Evolutionary conservation across 768 basidiomycete genomes (phyloP), one percentile per base, ranked within the genome.

Genomic region (Trametopsis cervina): DNA sequence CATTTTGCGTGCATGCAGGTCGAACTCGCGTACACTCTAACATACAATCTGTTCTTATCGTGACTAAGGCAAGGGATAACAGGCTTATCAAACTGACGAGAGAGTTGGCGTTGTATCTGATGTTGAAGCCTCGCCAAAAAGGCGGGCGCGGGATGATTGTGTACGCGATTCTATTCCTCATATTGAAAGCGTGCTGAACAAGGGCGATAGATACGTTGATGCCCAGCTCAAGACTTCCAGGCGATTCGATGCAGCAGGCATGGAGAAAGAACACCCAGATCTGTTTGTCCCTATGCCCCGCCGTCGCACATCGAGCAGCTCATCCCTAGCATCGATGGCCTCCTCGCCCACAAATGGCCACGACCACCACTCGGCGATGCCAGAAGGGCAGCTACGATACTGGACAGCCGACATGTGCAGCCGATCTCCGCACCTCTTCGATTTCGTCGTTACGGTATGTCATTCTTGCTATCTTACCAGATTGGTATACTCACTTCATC

Each of bases 321-420:
- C 83, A 17, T 79, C 85, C 1, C 56, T 76, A 26, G 69, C 79
- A 1, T 74, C 76, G 68, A 74, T 47, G 76, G 77, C 13, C 60
- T 68, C 9, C 51, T 65, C 38, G 46, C 60, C 49, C 61, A 50
- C 0, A 53, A 40, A 49, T n/a, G 40, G 44, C 29, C 29, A 33
- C 29, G 29, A 33, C 29, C 29, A 33, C 15, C 29, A 42, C 21
- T 37, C 29, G 9, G 29, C 44, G n/a, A 51, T 66, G 27, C 84
- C 87, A 29, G 85, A 94, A 47, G 96, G 96, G 1, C 95, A 97
- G 62, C 73, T 99, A 40, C 77, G 96, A 50, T 99, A 97, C 62
- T 99, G 96, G 96, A 97, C 94, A 0, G 84, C 83, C 54, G 86
- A 87, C 38, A 96, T 99, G 95, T 99, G 96, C 66, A 85, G 78